Percentiles rank a stretch among this genome's conserved stretches.
Conservation (phyloP, 768 basidiomycete genomes). For the Leccinum boreale region DNA sequence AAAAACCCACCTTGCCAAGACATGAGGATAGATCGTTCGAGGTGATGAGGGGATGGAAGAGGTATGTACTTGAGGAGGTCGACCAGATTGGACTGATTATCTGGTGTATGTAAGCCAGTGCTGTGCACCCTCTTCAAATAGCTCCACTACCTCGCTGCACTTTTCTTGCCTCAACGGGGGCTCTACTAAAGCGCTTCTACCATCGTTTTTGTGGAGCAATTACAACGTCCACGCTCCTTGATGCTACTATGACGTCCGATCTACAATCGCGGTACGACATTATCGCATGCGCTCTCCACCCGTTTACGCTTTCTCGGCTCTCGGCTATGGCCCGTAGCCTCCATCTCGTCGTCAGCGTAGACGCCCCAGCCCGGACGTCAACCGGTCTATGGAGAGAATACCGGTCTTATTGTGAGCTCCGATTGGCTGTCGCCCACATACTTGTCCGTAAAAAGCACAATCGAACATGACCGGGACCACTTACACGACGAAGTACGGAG, state of each 20-base stretch:
- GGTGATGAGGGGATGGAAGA: constrained; percentile 5
- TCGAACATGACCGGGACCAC: too few relatives aligned
- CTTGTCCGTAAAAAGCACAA: too few relatives aligned
- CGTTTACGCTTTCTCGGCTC: not conserved
- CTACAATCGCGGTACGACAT: not conserved
- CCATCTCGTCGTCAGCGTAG: not conserved
- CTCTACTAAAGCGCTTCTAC: not conserved
- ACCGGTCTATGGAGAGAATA: not conserved
- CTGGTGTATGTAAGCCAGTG: constrained; percentile 28
- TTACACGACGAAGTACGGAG: too few relatives aligned
- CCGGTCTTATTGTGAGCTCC: too few relatives aligned
- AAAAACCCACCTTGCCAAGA: constrained; percentile 71
- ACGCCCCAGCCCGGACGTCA: not conserved
- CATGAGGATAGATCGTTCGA: constrained; percentile 38
- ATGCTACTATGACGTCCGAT: not conserved
- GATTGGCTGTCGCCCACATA: too few relatives aligned
- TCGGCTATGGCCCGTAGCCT: too few relatives aligned
- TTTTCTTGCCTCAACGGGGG: too few relatives aligned
- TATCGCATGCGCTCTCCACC: not conserved
- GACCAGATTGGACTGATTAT: constrained; percentile 29
- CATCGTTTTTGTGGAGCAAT: not conserved
- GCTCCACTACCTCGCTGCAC: too few relatives aligned
- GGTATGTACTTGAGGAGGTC: not conserved
- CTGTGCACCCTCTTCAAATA: constrained; percentile 1
- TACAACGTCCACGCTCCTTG: not conserved